A percentile compares a stretch with the other conserved stretches of the same genome.
Conservation (phyloP, 1,284 basidiomycete species). For the Ceratobasidium sp. region DNA sequence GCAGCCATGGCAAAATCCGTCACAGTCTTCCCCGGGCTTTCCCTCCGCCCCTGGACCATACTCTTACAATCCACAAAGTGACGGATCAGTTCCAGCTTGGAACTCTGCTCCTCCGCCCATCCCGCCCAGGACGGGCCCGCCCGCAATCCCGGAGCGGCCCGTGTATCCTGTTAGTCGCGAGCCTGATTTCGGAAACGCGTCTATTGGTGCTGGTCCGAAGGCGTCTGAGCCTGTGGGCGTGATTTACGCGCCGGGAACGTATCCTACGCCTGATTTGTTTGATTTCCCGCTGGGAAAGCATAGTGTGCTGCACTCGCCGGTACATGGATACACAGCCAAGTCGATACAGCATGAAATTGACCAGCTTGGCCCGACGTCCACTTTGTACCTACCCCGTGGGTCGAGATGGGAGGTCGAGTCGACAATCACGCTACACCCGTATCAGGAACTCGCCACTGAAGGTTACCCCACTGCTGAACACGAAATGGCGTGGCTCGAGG, state of each 20-base stretch:
- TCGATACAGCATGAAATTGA: conserved; percentile 48
- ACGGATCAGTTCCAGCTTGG: neutral
- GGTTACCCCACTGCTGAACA: conserved; percentile 48
- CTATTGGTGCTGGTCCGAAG: neutral
- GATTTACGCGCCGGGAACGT: conserved; percentile 48
- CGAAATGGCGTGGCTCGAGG: conserved; percentile 48
- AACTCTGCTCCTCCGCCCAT: conserved; percentile 18
- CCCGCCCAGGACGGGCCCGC: conserved; percentile 19
- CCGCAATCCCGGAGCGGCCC: conserved; percentile 25
- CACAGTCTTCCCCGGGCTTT: neutral
- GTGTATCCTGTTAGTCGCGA: neutral
- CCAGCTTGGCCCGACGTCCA: conserved; percentile 47
- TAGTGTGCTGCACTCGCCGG: conserved; percentile 39
- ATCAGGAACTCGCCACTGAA: conserved; percentile 49
- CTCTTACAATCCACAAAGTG: neutral
- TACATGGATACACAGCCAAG: conserved; percentile 43
- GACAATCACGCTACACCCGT: conserved; percentile 45
- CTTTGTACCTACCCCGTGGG: conserved; percentile 47
- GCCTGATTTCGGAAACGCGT: neutral
- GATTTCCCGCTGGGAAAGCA: conserved; percentile 46
- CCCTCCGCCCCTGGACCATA: conserved; percentile 5
- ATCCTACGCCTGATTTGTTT: conserved; percentile 49
- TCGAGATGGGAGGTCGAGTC: conserved; percentile 46
- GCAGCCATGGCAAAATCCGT: conserved; percentile 16
- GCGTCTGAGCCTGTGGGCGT: conserved; percentile 42